phyloP scores from a whole-genome alignment of 2,329 filamentous ascomycete species.

The Mycosphaerelloides madeirae region DNA sequence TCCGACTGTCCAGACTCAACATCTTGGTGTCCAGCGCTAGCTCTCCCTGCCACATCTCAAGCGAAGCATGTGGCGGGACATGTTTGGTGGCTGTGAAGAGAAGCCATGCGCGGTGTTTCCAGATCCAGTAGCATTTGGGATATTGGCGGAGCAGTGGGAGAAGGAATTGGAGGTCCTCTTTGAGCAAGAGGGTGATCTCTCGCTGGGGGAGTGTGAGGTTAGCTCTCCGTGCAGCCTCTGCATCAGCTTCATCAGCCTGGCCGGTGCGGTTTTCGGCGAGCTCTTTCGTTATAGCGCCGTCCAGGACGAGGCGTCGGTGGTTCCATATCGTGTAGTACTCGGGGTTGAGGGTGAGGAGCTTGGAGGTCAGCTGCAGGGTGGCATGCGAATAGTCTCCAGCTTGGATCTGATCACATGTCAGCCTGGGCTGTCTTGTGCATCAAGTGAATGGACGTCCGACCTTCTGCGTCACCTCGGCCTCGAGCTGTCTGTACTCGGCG shows the following conservation, averaged over 20 bases:
- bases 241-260: conserved; percentile 19
- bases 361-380: conserved; percentile 65
- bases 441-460: conserved; percentile 37
- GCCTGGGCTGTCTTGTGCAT: background rate
- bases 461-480: conserved; percentile 62
- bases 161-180: conserved; percentile 73
- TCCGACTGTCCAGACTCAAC: conserved; percentile 77
- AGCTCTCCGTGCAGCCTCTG: conserved; percentile 23
- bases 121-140: conserved; percentile 99
- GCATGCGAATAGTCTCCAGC: conserved; percentile 49
- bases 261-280: conserved; percentile 34
- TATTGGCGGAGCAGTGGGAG: conserved; percentile 77
- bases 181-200: conserved; percentile 53
- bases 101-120: conserved; percentile 90
- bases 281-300: conserved; percentile 53
- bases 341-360: conserved; percentile 70
- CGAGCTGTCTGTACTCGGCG: conserved; percentile 66
- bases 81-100: conserved; percentile 65
- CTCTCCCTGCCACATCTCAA: conserved; percentile 76
- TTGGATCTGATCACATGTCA: conserved; percentile 33
- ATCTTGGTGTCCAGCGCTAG: conserved; percentile 80
- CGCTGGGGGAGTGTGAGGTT: conserved; percentile 31
- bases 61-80: conserved; percentile 54
- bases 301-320: conserved; percentile 68
- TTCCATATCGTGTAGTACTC: conserved; percentile 94